These are phyloP conservation scores for Vigna hirtella DNA, from an alignment of 306 rosid genomes.

Conservation along the genomic window DNA sequence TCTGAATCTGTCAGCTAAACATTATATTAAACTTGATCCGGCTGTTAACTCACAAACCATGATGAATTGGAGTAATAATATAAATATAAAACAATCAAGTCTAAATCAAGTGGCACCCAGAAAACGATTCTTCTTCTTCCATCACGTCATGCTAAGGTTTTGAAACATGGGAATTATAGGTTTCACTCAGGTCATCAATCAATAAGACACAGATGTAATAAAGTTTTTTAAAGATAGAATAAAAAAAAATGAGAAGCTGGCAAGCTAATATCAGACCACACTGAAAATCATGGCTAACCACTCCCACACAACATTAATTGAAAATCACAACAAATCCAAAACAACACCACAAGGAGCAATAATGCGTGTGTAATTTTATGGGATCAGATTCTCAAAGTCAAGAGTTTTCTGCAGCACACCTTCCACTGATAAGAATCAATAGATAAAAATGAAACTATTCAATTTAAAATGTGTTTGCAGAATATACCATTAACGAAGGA, in stretches of 20 bases:
- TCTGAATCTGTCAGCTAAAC: constrained; percentile 29
- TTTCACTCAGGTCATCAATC: background rate
- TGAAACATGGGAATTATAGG: background rate
- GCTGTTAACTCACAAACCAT: background rate
- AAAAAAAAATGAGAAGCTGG: constrained; percentile 15
- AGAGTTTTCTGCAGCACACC: background rate
- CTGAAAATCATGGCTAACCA: constrained; percentile 38
- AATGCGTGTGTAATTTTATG: background rate
- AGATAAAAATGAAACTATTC: background rate
- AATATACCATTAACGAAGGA: too few relatives aligned
- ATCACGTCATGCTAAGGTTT: background rate
- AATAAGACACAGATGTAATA: background rate
- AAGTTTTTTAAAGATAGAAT: background rate
- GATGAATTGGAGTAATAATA: background rate
- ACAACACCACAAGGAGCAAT: background rate
- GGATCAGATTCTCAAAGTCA: background rate
- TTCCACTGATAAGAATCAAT: background rate
- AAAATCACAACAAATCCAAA: background rate
- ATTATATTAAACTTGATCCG: constrained; percentile 14
- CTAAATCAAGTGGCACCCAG: background rate
- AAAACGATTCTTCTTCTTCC: constrained; percentile 26
- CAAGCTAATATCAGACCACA: constrained; percentile 33
- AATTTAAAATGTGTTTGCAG: background rate
- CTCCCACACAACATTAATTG: constrained; percentile 9
- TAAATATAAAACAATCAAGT: background rate